Percentiles rank a stretch among this genome's conserved stretches.
Conservation (phyloP, 192 early-diverging fungal species). For the Phlyctochytrium planicorne region DNA sequence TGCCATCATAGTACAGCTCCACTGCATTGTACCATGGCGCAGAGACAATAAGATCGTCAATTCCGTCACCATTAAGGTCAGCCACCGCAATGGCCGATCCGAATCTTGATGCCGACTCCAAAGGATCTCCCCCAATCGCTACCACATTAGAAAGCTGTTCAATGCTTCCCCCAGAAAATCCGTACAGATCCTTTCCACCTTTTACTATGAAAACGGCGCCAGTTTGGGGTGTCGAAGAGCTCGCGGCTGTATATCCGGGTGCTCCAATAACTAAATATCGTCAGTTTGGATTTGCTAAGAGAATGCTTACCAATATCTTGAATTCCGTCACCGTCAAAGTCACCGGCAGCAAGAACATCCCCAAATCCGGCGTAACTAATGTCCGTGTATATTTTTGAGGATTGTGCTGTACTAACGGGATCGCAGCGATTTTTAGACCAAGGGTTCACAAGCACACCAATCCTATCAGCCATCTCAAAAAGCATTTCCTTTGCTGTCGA, state of each 20-base stretch:
- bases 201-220: constrained; percentile 38
- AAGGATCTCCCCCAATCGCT: background rate
- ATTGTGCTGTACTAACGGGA: background rate
- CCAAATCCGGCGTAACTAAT: constrained; percentile 63
- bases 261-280: constrained; percentile 22
- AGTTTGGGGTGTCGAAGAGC: constrained; percentile 5
- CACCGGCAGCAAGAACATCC: constrained; percentile 58
- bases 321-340: constrained; percentile 67
- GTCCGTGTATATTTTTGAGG: background rate
- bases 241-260: constrained; percentile 29
- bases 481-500: background rate
- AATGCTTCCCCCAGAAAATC: background rate
- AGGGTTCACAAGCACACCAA: background rate
- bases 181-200: background rate
- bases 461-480: background rate
- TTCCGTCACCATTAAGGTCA: constrained; percentile 82
- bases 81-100: constrained; percentile 74
- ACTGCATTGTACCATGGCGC: constrained; percentile 37
- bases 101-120: constrained; percentile 54
- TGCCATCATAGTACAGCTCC: constrained; percentile 7
- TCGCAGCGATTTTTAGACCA: constrained; percentile 6
- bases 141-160: background rate
- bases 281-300: background rate
- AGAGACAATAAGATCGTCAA: constrained; percentile 81
- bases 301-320: constrained; percentile 45